Evolutionary conservation across 805 yeast species (phyloP), one percentile per base, ranked within the genome.

Genomic region (Pichia scutulata): DNA sequence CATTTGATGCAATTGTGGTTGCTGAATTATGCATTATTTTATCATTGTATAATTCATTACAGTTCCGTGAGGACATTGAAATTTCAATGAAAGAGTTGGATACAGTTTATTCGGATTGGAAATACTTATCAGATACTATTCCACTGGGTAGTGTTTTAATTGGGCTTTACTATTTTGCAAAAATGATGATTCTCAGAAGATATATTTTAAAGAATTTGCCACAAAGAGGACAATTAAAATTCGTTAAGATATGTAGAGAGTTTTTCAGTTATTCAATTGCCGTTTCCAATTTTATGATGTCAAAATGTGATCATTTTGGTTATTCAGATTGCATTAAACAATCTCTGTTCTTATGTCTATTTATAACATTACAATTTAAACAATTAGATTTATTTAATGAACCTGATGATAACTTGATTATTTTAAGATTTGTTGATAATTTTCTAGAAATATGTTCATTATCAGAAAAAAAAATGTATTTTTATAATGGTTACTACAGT

Each of bases 1-100:
- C 82, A 57, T 84, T 84, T 62, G 92, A 85, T 62, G 88, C 87
- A 8, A 64, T 87, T 50, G 80, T 84, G 80, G 84, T 85, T 8
- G 82, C 87, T 43, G 89, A 84, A 60, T 75, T 85, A 41, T 74
- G 81, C 5, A 70, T 84, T 16, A 73, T 81, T 43, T 64, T 78
- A 37, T 71, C 80, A n/a, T 66, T 82, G 1, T 82, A 83, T 65
- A 80, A 78, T 54, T 82, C 74, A 60, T 69, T 81, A 28, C 84
- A 81, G 55, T 60, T 59, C 39, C 57, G 61, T 23, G 67, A 63
- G 45, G 44, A 56, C 9, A 41, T 63, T n/a, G 57, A 50, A 1
- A 49, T 48, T 7, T 57, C 63, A 14, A 39, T 55, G 23, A 57
- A 53, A 45, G 65, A 63, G 16, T 46, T 63, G n/a, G 52, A 53